These are phyloP conservation scores for Quercus bicolor DNA, from an alignment of 306 rosid genomes.

Conservation along the genomic window DNA sequence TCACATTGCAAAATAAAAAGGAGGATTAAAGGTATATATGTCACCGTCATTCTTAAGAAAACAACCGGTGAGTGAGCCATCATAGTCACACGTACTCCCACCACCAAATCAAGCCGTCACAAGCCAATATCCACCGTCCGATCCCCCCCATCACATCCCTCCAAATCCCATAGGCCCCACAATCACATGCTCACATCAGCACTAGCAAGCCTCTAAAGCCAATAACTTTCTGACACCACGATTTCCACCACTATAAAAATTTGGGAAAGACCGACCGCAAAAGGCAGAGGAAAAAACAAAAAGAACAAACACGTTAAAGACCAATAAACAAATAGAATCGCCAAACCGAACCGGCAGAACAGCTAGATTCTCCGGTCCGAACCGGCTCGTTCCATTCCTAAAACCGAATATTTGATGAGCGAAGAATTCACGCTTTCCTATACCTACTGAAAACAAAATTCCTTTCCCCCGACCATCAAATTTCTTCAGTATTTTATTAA, in stretches of 20 bases:
- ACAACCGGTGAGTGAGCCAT: slow-evolving; percentile 1
- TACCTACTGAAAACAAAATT: slow-evolving; percentile 36
- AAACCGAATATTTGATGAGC: slow-evolving; percentile 36
- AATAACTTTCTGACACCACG: background rate
- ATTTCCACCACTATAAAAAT: background rate
- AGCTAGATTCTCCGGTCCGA: slow-evolving; percentile 8
- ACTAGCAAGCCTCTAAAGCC: slow-evolving; percentile 29
- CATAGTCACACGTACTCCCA: background rate
- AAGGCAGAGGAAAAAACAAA: background rate
- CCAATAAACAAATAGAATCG: too few species aligned
- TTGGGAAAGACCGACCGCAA: background rate
- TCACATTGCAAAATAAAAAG: too few species aligned
- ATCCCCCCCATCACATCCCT: background rate
- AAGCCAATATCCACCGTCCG: slow-evolving; percentile 39
- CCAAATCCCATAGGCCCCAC: slow-evolving; percentile 25
- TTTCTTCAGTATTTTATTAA: background rate
- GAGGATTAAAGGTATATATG: too few species aligned
- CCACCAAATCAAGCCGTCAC: slow-evolving; percentile 8
- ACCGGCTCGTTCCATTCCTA: slow-evolving; percentile 12
- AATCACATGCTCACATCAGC: slow-evolving; percentile 33
- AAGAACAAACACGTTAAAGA: too few species aligned
- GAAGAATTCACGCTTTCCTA: slow-evolving; percentile 51
- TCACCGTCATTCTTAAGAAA: background rate
- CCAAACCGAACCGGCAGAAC: slow-evolving; percentile 9
- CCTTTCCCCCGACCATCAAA: slow-evolving; percentile 55